Percentiles rank a stretch among this genome's conserved stretches.
phyloP scores from a whole-genome alignment of 257 asterid genomes.

The Perilla frutescens region DNA sequence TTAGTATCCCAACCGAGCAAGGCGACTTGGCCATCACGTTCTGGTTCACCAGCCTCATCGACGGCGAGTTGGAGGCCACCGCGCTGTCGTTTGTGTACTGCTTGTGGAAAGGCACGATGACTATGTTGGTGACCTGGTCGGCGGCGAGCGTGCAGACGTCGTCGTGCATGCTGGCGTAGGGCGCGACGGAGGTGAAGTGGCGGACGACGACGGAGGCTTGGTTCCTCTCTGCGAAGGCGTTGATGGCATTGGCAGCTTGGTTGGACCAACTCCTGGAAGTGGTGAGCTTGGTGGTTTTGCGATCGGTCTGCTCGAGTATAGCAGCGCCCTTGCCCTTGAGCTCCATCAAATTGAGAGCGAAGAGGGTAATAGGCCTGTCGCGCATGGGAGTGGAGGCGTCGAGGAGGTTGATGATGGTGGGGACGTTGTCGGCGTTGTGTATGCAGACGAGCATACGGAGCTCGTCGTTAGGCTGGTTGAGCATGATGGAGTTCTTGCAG shows the following conservation, averaged over 20 bases:
- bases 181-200: conserved; percentile 63
- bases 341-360: conserved; percentile 57
- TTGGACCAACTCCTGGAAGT: conserved; percentile 47
- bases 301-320: conserved; percentile 42
- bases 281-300: conserved; percentile 38
- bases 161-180: conserved; percentile 68
- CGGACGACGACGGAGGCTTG: conserved; percentile 38
- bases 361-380: conserved; percentile 44
- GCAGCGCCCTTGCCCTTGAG: conserved; percentile 64
- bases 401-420: conserved; percentile 55
- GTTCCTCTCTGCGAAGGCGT: conserved; percentile 37
- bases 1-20: conserved; percentile 62
- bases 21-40: conserved; percentile 61
- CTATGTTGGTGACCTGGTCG: conserved; percentile 48
- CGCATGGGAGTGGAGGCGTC: conserved; percentile 51
- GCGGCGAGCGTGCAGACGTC: conserved; percentile 62
- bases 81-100: conserved; percentile 56
- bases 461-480: conserved; percentile 46
- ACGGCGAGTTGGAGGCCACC: conserved; percentile 38
- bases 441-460: conserved; percentile 57
- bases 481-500: conserved; percentile 44
- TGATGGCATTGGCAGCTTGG: conserved; percentile 53
- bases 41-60: conserved; percentile 55
- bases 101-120: conserved; percentile 67
- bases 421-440: conserved; percentile 55